These are phyloP conservation scores for Stephania yunnanensis DNA, from an alignment of 164 flowering plant genomes.

Conservation along the genomic window DNA sequence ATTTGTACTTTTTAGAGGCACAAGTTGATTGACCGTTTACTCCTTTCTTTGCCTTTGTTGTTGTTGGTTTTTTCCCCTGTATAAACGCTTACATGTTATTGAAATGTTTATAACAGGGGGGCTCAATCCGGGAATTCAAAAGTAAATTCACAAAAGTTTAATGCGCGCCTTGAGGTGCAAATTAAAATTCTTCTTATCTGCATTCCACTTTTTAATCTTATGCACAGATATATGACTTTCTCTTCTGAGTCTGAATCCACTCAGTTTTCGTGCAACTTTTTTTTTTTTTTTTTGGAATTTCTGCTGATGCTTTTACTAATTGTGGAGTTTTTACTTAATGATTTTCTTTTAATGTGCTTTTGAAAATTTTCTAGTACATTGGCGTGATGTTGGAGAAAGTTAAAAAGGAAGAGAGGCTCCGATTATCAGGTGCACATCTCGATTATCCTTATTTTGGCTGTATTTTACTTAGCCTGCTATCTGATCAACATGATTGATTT, in stretches of 20 bases:
- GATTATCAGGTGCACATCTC: conserved; percentile 30
- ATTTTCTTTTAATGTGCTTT: neutral
- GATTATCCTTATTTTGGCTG: conserved; percentile 29
- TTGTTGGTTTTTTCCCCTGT: neutral
- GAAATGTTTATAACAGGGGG: conserved; percentile 12
- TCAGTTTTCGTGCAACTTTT: neutral
- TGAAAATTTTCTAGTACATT: conserved; percentile 26
- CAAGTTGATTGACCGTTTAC: conserved; percentile 2
- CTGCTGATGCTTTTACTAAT: neutral
- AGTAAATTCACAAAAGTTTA: conserved; percentile 14
- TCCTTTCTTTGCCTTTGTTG: neutral
- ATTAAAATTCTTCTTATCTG: neutral
- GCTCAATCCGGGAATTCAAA: conserved; percentile 11
- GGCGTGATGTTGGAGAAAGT: conserved; percentile 48
- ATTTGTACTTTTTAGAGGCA: neutral
- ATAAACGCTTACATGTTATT: neutral
- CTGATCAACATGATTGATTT: conserved; percentile 27
- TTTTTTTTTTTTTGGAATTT: neutral
- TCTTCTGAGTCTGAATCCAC: neutral
- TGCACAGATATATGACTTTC: neutral
- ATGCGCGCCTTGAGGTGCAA: conserved; percentile 21
- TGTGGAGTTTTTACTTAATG: neutral
- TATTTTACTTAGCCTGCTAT: conserved; percentile 22
- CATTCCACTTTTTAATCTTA: neutral
- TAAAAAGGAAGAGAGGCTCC: conserved; percentile 37